These are phyloP conservation scores for Zygnema cylindricum DNA, from an alignment of 139 green algal species.

Conservation along the genomic window DNA sequence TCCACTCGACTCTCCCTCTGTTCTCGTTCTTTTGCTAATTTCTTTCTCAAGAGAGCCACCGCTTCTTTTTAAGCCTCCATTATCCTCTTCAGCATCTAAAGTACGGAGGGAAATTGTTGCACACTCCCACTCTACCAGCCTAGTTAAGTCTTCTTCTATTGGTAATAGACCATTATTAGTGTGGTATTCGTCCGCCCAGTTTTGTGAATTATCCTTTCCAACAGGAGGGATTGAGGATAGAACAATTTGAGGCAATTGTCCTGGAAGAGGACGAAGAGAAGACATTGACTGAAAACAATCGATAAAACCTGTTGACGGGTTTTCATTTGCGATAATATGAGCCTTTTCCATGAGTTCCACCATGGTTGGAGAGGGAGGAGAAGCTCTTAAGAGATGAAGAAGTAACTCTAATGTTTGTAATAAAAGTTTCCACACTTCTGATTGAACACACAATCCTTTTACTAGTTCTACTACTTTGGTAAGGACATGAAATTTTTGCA, in stretches of 20 bases:
- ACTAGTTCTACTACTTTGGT: neutral
- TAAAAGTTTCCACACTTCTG: neutral
- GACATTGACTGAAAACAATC: neutral
- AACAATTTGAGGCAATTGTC: neutral
- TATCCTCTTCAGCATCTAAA: neutral
- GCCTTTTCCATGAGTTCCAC: neutral
- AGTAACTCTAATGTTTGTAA: neutral
- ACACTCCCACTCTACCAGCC: neutral
- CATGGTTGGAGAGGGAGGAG: neutral
- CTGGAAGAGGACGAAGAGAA: neutral
- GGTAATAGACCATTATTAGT: too few species aligned
- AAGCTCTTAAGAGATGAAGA: neutral
- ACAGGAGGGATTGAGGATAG: too few species aligned
- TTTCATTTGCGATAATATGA: neutral
- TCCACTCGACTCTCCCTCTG: neutral
- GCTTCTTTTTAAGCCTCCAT: neutral
- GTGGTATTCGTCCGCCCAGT: too few species aligned
- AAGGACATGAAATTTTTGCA: neutral
- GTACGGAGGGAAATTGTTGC: neutral
- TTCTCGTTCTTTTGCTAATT: neutral
- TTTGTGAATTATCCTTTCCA: too few species aligned
- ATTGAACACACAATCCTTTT: neutral
- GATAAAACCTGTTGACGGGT: neutral
- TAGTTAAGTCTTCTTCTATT: too few species aligned
- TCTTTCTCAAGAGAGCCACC: neutral